Evolutionary conservation across 768 basidiomycete species (phyloP).

Genomic region (Psilocybe cubensis): DNA sequence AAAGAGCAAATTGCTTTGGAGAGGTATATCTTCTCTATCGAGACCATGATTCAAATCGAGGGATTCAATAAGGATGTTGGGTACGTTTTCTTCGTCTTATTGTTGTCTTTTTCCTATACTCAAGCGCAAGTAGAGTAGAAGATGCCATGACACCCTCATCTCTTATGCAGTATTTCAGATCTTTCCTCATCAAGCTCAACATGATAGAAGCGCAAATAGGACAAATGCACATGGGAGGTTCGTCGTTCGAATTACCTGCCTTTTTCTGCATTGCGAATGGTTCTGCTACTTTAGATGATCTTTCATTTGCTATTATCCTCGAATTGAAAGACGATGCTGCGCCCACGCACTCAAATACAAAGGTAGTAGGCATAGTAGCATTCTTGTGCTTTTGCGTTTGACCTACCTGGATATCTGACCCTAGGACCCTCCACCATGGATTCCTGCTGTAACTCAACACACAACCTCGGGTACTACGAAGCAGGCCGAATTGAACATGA

Average conservation of each 20-base stretch:
- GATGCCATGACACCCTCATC: constrained; percentile 67
- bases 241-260: background rate
- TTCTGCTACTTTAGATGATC: constrained; percentile 50
- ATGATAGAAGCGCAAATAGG: constrained; percentile 78
- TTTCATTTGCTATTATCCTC: constrained; percentile 81
- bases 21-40: constrained; percentile 87
- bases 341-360: constrained; percentile 52
- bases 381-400: background rate
- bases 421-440: constrained; percentile 78
- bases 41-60: constrained; percentile 77
- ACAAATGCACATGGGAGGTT: constrained; percentile 58
- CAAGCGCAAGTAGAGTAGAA: constrained; percentile 54
- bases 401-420: background rate
- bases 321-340: constrained; percentile 73
- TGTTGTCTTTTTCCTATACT: background rate
- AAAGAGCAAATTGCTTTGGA: constrained; percentile 83
- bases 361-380: constrained; percentile 32
- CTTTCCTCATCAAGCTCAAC: constrained; percentile 79
- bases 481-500: constrained; percentile 69
- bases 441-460: constrained; percentile 70
- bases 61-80: constrained; percentile 69
- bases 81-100: constrained; percentile 41
- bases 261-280: background rate
- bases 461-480: constrained; percentile 72
- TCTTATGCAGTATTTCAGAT: constrained; percentile 78